Base-by-base conservation (phyloP, 2,329 filamentous ascomycete genomes). In the Neonectria coccinea region DNA sequence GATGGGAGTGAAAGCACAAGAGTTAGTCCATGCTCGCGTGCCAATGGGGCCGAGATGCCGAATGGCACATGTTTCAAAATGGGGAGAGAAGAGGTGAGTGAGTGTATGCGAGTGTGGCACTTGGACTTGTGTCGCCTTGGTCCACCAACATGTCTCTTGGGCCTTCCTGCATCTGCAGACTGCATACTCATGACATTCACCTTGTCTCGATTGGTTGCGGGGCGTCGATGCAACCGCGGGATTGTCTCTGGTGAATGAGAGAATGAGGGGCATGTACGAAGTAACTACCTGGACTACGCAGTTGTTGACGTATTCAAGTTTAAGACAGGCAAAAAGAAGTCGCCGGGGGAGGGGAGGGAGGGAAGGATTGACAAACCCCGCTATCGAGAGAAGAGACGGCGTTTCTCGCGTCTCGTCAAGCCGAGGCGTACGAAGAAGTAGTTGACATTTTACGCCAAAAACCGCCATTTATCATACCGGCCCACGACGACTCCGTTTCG, bases 401-500 rank as follows among this genome's bases (percentile, higher is more conserved):
- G 22, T 22, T 22, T 22, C 22, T 22, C 22, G 22, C 22, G 22
- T 22, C 22, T 22, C 22, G 22, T 22, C 22, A 22, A 22, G 4
- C 22, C 22, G 22, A 22, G 22, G 22, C 22, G 22, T 22, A 3
- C 2, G 22, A 22, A 22, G 22, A 22, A 22, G 22, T 22, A 22
- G 22, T 22, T 22, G 22, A 4, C 22, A 22, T 22, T 22, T 3
- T 22, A 22, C 22, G 22, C 22, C 22, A 22, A 22, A 22, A 22
- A 4, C 22, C 22, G 22, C 22, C 3, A 22, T 22, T 22, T 4
- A 3, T 36, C 36, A 39, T 39, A 5, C 33, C 25, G 14, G 18
- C 16, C 51, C 27, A 44, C 51, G 33, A 56, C 48, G 48, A 52
- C 60, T 47, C 54, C 36, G 56, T 41, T 58, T 56, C 11, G 18